Conservation (phyloP, 2,329 filamentous ascomycete genomes). For the Phialocephala subalpina region DNA sequence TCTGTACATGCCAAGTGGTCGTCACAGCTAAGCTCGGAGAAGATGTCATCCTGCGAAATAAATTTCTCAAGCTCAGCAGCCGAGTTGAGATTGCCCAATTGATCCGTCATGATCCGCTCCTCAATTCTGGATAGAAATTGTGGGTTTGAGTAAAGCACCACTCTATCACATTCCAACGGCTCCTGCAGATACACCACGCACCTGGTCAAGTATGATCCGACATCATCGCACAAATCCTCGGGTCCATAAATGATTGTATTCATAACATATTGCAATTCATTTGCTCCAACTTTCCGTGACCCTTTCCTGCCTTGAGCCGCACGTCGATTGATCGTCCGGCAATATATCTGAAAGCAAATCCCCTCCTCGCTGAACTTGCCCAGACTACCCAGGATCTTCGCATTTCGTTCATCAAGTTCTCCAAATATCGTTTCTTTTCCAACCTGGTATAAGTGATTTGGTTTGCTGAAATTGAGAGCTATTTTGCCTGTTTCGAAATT, state of each 20-base stretch:
- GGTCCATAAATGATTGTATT: conserved; percentile 25
- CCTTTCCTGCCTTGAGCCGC: conserved; percentile 15
- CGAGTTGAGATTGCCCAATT: not conserved
- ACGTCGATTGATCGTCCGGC: conserved; percentile 14
- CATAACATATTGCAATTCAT: conserved; percentile 21
- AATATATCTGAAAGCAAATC: conserved; percentile 16
- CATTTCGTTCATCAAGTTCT: conserved; percentile 11
- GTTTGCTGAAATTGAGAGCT: not conserved
- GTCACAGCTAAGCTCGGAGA: conserved; percentile 16
- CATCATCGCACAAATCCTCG: conserved; percentile 9
- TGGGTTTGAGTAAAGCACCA: conserved; percentile 24
- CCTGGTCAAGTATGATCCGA: conserved; percentile 23
- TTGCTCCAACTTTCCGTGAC: conserved; percentile 10
- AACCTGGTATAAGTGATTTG: conserved; percentile 7
- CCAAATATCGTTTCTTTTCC: conserved; percentile 4
- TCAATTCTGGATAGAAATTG: conserved; percentile 15
- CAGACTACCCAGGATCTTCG: conserved; percentile 10
- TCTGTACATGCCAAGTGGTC: conserved; percentile 20
- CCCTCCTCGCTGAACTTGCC: not conserved
- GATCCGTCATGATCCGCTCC: conserved; percentile 19
- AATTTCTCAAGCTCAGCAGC: conserved; percentile 11
- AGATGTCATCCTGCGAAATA: conserved; percentile 1
- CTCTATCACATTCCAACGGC: conserved; percentile 20
- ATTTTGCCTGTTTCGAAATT: conserved; percentile 13
- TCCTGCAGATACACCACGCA: conserved; percentile 22